Evolutionary conservation across 805 yeast species (phyloP).

Genomic region (Ogataea paraovalis): DNA sequence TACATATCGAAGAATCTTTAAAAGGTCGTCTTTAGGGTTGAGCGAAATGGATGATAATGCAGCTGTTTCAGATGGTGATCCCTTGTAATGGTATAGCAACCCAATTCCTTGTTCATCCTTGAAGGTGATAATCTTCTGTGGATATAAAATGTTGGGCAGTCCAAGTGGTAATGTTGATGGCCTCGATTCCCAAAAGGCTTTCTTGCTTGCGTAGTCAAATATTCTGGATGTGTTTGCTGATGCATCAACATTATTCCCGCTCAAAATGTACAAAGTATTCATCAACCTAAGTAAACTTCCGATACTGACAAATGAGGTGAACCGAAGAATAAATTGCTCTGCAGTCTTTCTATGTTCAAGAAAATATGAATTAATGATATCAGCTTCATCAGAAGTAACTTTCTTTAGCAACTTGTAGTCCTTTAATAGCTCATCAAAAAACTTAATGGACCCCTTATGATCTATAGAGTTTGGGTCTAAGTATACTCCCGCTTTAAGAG

Average conservation of each 20-base stretch:
- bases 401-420: constrained; percentile 16
- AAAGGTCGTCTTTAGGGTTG: constrained; percentile 13
- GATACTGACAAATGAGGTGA: constrained; percentile 9
- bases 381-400: constrained; percentile 8
- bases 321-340: constrained; percentile 7
- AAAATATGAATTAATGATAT: constrained; percentile 4
- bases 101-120: constrained; percentile 4
- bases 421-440: constrained; percentile 3
- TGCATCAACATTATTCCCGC: constrained; percentile 3
- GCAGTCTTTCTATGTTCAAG: constrained; percentile 9
- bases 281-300: constrained; percentile 11
- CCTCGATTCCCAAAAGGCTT: constrained; percentile 2
- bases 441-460: not conserved
- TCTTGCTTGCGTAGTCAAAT: not conserved
- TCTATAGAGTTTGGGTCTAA: not conserved
- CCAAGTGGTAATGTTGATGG: constrained; percentile 9
- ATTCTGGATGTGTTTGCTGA: not conserved
- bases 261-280: constrained; percentile 10
- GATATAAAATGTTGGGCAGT: constrained; percentile 4
- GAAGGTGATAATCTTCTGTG: constrained; percentile 1
- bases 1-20: constrained; percentile 20
- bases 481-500: constrained; percentile 1
- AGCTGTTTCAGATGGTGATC: not conserved
- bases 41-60: not conserved
- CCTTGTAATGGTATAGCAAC: constrained; percentile 4